Evolutionary conservation across 208 protist species (phyloP), one percentile per base, ranked within the genome.

Genomic region (Acanthamoeba castellanii): DNA sequence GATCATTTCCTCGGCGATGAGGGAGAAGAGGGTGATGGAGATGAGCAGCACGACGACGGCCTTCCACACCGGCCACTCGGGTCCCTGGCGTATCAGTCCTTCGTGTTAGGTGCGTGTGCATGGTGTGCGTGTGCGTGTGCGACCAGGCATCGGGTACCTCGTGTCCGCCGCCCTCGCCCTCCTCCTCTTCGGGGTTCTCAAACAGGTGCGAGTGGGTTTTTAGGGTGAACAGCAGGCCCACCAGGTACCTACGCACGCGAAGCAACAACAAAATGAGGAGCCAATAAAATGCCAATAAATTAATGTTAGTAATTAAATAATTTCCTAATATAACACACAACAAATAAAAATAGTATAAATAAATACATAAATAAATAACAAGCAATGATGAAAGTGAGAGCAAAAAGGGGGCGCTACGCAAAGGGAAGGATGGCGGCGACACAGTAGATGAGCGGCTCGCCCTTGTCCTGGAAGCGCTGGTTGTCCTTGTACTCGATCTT

Each of bases 191-290:
- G 1, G 37, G 57, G 47, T 82, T 52, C 59, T 97, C 90, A 42
- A 97, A 92, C 16, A 97, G 91, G 81, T 97, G 81, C 25, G 96
- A 64, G 59, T 98, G 97, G 3, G 97, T 98, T 70, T 98, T 97
- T 9, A 98, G 88, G 7, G 97, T 98, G 94, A 98, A 98, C 9
- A 98, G 45, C 22, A 98, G 30, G n/a, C 97, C 97, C 32, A 98
- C 91, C 9, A 98, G 25, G 64, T 98, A 98, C 42, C 94, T 81
- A 5, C 1, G 9, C 45, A 47, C 45, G 45, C 45, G 4, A 47
- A 47, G 45, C 45, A 9, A 2, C 45, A 47, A 47, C n/a, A n/a
- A n/a, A n/a, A n/a, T n/a, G n/a, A n/a, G n/a, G n/a, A n/a, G n/a
- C n/a, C n/a, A n/a, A n/a, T n/a, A n/a, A 42, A 42, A 42, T 42